Conservation (phyloP, 441 rosid species). For the Erodium trifolium region DNA sequence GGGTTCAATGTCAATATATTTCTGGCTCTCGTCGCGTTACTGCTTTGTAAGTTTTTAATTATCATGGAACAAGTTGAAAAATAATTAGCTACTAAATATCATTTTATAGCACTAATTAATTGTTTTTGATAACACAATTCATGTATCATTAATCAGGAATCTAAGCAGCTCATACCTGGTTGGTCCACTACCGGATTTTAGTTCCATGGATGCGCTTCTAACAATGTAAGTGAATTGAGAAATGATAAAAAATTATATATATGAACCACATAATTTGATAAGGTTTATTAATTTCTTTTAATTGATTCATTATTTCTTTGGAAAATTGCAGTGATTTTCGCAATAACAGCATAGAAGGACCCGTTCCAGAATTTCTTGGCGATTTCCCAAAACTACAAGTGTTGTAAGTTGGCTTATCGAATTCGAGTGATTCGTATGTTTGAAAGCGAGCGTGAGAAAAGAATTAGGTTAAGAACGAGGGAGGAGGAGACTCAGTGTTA, state of each 20-base stretch:
- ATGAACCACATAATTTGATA: too few species aligned
- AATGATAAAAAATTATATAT: too few species aligned
- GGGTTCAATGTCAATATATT: background rate
- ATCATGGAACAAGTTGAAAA: too few species aligned
- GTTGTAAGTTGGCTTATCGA: background rate
- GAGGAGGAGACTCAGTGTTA: too few species aligned
- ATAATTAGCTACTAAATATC: too few species aligned
- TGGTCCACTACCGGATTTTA: conserved; percentile 1
- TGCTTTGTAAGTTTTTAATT: background rate
- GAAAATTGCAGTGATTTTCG: background rate
- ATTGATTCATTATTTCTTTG: background rate
- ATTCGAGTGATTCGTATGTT: too few species aligned
- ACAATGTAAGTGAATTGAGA: background rate
- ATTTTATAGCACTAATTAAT: too few species aligned
- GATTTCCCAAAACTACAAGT: background rate
- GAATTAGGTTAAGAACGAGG: too few species aligned
- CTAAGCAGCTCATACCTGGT: background rate
- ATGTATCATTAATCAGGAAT: background rate
- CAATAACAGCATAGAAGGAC: conserved; percentile 3
- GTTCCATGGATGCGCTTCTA: conserved; percentile 1
- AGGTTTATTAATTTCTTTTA: background rate
- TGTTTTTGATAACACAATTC: too few species aligned
- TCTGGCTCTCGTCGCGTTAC: background rate
- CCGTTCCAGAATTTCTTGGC: background rate
- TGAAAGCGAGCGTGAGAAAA: too few species aligned